Percentiles rank a stretch among this genome's conserved stretches.
Conservation (phyloP, 805 yeast genomes). For the Metschnikowia proteae region DNA sequence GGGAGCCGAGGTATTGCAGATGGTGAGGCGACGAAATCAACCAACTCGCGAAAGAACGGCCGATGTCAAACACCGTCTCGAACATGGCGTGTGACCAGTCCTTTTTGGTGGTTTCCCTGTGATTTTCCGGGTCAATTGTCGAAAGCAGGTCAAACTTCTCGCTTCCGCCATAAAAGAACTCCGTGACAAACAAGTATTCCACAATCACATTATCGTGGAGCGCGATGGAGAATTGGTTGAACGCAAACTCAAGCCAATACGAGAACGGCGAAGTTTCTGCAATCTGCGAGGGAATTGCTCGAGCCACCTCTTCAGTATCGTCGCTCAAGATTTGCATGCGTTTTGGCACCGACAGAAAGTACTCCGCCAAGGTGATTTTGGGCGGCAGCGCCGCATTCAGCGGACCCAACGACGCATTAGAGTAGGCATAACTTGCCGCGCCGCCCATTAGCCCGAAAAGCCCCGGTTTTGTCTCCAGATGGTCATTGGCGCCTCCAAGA, state of each 20-base stretch:
- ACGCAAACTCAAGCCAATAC: constrained; percentile 71
- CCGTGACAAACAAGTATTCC: constrained; percentile 69
- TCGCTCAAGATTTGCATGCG: constrained; percentile 51
- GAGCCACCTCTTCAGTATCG: constrained; percentile 32
- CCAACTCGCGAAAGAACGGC: constrained; percentile 45
- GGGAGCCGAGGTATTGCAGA: constrained; percentile 6
- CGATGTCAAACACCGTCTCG: constrained; percentile 34
- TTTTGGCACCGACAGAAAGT: constrained; percentile 49
- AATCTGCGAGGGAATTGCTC: constrained; percentile 67
- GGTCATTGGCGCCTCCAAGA: constrained; percentile 43
- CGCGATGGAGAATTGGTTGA: constrained; percentile 68
- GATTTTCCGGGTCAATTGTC: constrained; percentile 9
- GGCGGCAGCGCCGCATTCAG: constrained; percentile 3
- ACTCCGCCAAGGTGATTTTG: constrained; percentile 44
- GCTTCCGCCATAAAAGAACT: constrained; percentile 56
- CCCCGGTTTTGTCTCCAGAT: constrained; percentile 12
- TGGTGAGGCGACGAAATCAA: constrained; percentile 41
- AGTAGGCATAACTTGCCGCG: constrained; percentile 3
- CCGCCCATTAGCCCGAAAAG: constrained; percentile 13
- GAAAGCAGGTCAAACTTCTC: constrained; percentile 31
- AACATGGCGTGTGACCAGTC: constrained; percentile 40
- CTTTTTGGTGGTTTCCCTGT: constrained; percentile 5
- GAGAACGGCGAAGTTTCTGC: constrained; percentile 71
- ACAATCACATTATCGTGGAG: constrained; percentile 71
- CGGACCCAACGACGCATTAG: background rate